Percentiles rank a stretch among this genome's conserved stretches.
Conservation (phyloP, 2,329 filamentous ascomycete species). For the Penicillium sclerotigenum region DNA sequence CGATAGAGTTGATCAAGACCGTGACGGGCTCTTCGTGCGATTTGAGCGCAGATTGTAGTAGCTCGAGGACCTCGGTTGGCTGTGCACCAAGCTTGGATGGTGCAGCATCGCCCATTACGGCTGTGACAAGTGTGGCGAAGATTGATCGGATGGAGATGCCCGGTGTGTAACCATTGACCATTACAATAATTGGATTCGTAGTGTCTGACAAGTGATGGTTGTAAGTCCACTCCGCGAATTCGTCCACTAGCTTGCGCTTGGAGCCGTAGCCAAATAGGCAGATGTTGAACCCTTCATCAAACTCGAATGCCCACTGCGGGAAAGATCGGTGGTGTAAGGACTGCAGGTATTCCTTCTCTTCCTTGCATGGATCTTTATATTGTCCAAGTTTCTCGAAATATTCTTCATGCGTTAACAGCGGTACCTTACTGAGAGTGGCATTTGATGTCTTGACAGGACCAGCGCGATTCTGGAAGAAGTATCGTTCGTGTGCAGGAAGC, state of each 20-base stretch:
- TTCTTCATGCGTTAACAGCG: slow-evolving; percentile 83
- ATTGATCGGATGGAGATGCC: slow-evolving; percentile 46
- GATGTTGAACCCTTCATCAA: slow-evolving; percentile 79
- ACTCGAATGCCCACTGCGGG: slow-evolving; percentile 88
- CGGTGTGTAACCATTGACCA: slow-evolving; percentile 76
- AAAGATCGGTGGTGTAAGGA: slow-evolving; percentile 77
- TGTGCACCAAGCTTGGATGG: slow-evolving; percentile 59
- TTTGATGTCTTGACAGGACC: slow-evolving; percentile 80
- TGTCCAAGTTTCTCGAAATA: slow-evolving; percentile 71
- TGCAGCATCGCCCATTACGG: slow-evolving; percentile 49
- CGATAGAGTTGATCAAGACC: slow-evolving; percentile 81
- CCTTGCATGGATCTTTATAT: slow-evolving; percentile 65
- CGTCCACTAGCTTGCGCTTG: slow-evolving; percentile 70
- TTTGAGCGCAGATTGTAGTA: slow-evolving; percentile 61
- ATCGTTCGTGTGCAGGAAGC: slow-evolving; percentile 82
- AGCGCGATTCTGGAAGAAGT: slow-evolving; percentile 87
- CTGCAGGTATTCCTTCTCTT: slow-evolving; percentile 68
- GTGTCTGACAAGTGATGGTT: slow-evolving; percentile 32
- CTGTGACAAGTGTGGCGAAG: slow-evolving; percentile 60
- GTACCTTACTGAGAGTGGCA: slow-evolving; percentile 72
- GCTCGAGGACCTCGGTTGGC: slow-evolving; percentile 65
- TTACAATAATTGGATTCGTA: slow-evolving; percentile 61
- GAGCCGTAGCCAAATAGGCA: slow-evolving; percentile 93
- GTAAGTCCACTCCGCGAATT: slow-evolving; percentile 71
- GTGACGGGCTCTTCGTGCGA: slow-evolving; percentile 52